phyloP scores from a whole-genome alignment of 2,329 filamentous ascomycete species.

The Cordyceps farinosa region DNA sequence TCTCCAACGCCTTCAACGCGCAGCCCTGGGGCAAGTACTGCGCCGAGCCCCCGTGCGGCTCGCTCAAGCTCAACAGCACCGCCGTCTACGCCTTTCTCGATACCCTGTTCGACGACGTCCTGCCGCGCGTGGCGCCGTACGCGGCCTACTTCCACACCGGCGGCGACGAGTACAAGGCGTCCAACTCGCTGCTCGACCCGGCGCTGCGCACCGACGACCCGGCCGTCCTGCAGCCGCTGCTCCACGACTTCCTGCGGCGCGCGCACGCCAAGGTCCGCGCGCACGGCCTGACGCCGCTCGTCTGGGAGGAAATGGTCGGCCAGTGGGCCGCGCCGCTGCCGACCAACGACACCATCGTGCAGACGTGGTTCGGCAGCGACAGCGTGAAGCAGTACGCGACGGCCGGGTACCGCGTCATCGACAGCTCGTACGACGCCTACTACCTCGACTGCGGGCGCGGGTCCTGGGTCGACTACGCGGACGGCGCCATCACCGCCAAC shows the following conservation, averaged over 20 bases:
- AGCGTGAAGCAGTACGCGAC: constrained; percentile 58
- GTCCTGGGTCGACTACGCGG: constrained; percentile 67
- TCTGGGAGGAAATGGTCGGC: constrained; percentile 85
- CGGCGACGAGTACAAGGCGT: constrained; percentile 79
- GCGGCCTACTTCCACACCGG: constrained; percentile 79
- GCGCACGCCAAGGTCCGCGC: constrained; percentile 63
- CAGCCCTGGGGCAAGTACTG: constrained; percentile 58
- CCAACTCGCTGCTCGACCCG: constrained; percentile 70
- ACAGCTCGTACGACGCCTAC: constrained; percentile 70
- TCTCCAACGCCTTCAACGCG: constrained; percentile 62
- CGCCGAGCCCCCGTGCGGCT: constrained; percentile 61
- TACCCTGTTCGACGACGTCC: constrained; percentile 66
- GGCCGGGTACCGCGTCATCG: constrained; percentile 66
- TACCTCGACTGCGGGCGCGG: constrained; percentile 82
- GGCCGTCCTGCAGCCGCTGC: constrained; percentile 64
- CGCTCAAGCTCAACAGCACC: constrained; percentile 72
- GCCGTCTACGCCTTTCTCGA: constrained; percentile 69
- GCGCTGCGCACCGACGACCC: constrained; percentile 64
- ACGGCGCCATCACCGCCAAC: constrained; percentile 47
- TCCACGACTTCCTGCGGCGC: constrained; percentile 72
- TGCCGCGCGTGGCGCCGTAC: constrained; percentile 68
- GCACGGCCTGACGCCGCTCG: constrained; percentile 66
- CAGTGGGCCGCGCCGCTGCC: constrained; percentile 70
- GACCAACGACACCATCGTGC: constrained; percentile 67
- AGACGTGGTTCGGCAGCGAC: constrained; percentile 68